Evolutionary conservation across 2,329 filamentous ascomycete genomes (phyloP).

Genomic region (Onygenales sp.): DNA sequence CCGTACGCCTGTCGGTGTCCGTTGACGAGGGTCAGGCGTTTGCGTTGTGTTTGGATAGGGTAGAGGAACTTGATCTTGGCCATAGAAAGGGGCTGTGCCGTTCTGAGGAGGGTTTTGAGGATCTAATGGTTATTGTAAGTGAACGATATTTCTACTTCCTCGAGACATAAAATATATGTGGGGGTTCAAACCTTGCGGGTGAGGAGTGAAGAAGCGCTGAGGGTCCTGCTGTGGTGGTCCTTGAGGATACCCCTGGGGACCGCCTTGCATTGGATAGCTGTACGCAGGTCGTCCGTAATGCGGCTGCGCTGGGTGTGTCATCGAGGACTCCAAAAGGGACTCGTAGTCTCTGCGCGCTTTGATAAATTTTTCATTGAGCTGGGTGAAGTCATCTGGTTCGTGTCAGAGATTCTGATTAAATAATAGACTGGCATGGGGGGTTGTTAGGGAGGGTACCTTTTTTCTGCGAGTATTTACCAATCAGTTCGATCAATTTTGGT

Average conservation of each 20-base stretch:
- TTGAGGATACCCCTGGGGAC: conserved; percentile 23
- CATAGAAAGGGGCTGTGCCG: conserved; percentile 54
- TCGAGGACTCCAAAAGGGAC: conserved; percentile 86
- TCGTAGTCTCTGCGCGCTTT: conserved; percentile 97
- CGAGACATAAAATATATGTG: conserved; percentile 34
- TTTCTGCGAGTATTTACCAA: conserved; percentile 98
- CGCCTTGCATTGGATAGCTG: conserved; percentile 25
- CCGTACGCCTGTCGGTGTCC: conserved; percentile 24
- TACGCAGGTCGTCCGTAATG: conserved; percentile 32
- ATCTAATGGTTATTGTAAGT: conserved; percentile 31
- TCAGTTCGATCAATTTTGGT: conserved; percentile 93
- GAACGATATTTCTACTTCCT: conserved; percentile 17
- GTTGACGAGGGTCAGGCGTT: conserved; percentile 31
- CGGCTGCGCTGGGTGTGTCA: conserved; percentile 79
- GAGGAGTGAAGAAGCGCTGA: conserved; percentile 59
- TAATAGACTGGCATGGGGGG: not conserved
- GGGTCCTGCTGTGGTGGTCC: conserved; percentile 45
- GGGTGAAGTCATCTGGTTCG: conserved; percentile 80
- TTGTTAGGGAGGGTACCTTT: conserved; percentile 55
- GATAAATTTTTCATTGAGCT: conserved; percentile 98
- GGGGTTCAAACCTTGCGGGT: conserved; percentile 28
- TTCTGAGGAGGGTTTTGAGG: conserved; percentile 33
- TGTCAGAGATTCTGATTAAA: conserved; percentile 15
- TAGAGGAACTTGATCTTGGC: conserved; percentile 44
- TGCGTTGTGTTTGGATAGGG: conserved; percentile 29